phyloP scores from a whole-genome alignment of 2,329 filamentous ascomycete species.

The Pseudofabraea citricarpa region DNA sequence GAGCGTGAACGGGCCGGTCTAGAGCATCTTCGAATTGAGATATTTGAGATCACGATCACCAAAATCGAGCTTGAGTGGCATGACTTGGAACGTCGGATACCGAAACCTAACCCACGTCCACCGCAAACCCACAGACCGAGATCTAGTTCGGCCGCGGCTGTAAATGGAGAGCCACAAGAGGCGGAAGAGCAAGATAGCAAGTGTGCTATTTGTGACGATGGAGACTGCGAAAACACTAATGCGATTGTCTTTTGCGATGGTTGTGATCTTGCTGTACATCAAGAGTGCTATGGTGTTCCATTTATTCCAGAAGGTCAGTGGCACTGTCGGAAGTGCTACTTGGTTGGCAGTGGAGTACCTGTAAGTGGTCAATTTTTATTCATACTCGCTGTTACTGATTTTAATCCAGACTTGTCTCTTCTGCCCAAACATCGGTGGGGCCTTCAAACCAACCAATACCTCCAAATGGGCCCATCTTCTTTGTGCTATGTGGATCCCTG shows the following conservation, averaged over 20 bases:
- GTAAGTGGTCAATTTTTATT: constrained; percentile 40
- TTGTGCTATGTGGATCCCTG: constrained; percentile 97
- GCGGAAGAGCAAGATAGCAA: constrained; percentile 96
- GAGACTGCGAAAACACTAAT: constrained; percentile 99
- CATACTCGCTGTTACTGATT: constrained; percentile 11
- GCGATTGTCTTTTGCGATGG: constrained; percentile 99
- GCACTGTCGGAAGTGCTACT: constrained; percentile 94
- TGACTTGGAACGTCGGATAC: constrained; percentile 89
- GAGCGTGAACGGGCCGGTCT: constrained; percentile 70
- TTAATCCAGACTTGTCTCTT: constrained; percentile 79
- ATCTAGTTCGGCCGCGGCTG: constrained; percentile 89
- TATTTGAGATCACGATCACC: constrained; percentile 97
- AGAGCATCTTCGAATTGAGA: constrained; percentile 74
- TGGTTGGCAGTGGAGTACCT: constrained; percentile 86
- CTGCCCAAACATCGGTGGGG: constrained; percentile 94
- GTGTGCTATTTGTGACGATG: constrained; percentile 96
- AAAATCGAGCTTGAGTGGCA: constrained; percentile 99
- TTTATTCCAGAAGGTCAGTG: constrained; percentile 99
- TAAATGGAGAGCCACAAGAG: constrained; percentile 83
- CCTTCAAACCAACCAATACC: constrained; percentile 96
- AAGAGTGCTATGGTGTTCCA: constrained; percentile 97
- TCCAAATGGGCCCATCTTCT: constrained; percentile 96
- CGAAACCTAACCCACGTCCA: constrained; percentile 93
- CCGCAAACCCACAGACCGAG: constrained; percentile 90
- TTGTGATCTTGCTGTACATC: constrained; percentile 94